Percentiles rank a stretch among this genome's conserved stretches.
These are phyloP conservation scores for Fusarium compactum DNA, from an alignment of 2,329 filamentous ascomycete species.

Conservation along the genomic window DNA sequence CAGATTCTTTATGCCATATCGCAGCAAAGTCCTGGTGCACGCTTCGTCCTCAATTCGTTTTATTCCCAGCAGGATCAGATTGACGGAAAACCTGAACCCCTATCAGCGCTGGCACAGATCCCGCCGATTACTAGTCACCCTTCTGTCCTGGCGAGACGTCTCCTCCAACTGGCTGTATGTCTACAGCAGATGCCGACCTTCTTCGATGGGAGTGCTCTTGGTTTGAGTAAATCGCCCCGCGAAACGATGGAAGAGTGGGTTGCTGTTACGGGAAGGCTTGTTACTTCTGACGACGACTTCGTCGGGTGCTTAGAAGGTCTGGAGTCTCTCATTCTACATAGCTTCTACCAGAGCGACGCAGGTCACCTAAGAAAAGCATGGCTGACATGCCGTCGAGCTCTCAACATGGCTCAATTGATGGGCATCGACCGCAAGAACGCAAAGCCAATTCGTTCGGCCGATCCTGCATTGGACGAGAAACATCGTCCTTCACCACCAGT, in stretches of 20 bases:
- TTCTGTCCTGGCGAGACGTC: conserved; percentile 59
- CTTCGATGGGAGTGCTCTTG: conserved; percentile 47
- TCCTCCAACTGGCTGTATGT: conserved; percentile 60
- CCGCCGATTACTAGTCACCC: conserved; percentile 61
- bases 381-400: conserved; percentile 62
- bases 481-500: conserved; percentile 39
- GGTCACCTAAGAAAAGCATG: conserved; percentile 68
- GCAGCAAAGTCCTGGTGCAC: conserved; percentile 41
- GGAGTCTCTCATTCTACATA: conserved; percentile 63
- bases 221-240: conserved; percentile 21
- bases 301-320: conserved; percentile 65
- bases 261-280: conserved; percentile 51
- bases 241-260: conserved; percentile 50
- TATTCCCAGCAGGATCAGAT: conserved; percentile 49
- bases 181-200: conserved; percentile 60
- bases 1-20: conserved; percentile 42
- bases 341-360: conserved; percentile 63
- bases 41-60: conserved; percentile 46
- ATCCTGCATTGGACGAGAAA: conserved; percentile 52
- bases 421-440: conserved; percentile 56
- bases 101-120: conserved; percentile 44
- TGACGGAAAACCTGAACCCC: conserved; percentile 49
- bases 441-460: conserved; percentile 53
- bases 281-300: conserved; percentile 65
- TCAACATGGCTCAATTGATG: conserved; percentile 65